Evolutionary conservation across 2,329 filamentous ascomycete species (phyloP).

Genomic region (Aspergillus sojae): DNA sequence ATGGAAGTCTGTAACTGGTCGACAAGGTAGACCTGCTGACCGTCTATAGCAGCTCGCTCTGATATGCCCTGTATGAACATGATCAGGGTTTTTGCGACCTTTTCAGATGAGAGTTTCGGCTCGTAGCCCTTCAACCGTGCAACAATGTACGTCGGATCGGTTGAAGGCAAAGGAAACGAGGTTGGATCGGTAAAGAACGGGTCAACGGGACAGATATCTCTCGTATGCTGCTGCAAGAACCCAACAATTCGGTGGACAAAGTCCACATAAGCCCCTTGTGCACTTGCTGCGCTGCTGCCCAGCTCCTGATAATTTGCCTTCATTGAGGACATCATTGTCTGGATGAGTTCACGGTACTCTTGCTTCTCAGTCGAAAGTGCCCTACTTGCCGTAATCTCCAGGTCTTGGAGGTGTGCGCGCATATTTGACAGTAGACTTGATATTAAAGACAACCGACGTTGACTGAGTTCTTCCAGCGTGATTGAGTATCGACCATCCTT

Average conservation of each 20-base stretch:
- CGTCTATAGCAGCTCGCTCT: conserved; percentile 60
- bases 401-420: conserved; percentile 51
- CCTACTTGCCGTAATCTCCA: conserved; percentile 34
- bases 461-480: conserved; percentile 54
- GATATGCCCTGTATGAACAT: conserved; percentile 63
- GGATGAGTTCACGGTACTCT: conserved; percentile 55
- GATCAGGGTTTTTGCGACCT: conserved; percentile 57
- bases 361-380: conserved; percentile 41
- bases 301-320: conserved; percentile 63
- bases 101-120: conserved; percentile 52
- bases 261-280: conserved; percentile 58
- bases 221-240: conserved; percentile 63
- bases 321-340: conserved; percentile 63
- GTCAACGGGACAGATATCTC: conserved; percentile 58
- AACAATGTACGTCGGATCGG: conserved; percentile 65
- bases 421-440: conserved; percentile 63
- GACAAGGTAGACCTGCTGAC: conserved; percentile 59
- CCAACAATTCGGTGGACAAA: conserved; percentile 64
- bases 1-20: conserved; percentile 57
- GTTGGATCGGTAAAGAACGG: conserved; percentile 63
- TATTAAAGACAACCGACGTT: conserved; percentile 58
- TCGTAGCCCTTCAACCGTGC: conserved; percentile 63
- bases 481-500: conserved; percentile 49
- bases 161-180: conserved; percentile 61
- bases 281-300: conserved; percentile 34